These are phyloP conservation scores for Metroxylon sagu DNA, from an alignment of 176 grass and related monocot genomes.

Conservation along the genomic window DNA sequence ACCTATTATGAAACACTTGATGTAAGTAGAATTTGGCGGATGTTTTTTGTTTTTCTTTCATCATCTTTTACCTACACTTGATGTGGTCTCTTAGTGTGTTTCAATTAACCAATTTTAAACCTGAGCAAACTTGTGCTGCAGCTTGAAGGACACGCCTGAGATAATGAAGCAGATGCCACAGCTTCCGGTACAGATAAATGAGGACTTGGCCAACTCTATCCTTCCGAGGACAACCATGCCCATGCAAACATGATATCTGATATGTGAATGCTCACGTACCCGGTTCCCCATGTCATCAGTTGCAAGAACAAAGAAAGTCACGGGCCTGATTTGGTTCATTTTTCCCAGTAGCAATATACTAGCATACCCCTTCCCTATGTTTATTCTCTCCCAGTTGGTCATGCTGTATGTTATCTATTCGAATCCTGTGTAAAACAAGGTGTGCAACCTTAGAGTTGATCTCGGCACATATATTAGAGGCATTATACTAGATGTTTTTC, in stretches of 20 bases:
- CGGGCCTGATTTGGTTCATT: not conserved
- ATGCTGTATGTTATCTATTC: not conserved
- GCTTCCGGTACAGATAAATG: conserved; percentile 83
- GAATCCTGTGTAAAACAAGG: conserved; percentile 2
- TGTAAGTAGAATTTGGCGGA: no score
- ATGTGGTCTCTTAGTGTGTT: no score
- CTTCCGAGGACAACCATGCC: conserved; percentile 64
- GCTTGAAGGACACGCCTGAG: conserved; percentile 79
- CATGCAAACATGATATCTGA: conserved; percentile 49
- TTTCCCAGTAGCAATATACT: not conserved
- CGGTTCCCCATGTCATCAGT: no score
- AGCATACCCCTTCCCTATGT: not conserved
- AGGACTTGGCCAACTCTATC: conserved; percentile 83
- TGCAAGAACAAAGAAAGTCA: no score
- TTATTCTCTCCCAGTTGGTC: not conserved
- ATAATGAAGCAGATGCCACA: conserved; percentile 99
- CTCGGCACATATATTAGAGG: no score
- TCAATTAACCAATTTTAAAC: not conserved
- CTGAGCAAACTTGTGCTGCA: conserved; percentile 31
- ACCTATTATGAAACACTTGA: no score
- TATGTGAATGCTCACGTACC: not conserved
- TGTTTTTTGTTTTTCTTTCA: no score
- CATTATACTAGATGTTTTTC: no score
- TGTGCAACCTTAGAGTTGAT: no score
- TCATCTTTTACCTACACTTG: no score